Conservation (phyloP, 2,329 filamentous ascomycete genomes). For the Colletotrichum sp. region DNA sequence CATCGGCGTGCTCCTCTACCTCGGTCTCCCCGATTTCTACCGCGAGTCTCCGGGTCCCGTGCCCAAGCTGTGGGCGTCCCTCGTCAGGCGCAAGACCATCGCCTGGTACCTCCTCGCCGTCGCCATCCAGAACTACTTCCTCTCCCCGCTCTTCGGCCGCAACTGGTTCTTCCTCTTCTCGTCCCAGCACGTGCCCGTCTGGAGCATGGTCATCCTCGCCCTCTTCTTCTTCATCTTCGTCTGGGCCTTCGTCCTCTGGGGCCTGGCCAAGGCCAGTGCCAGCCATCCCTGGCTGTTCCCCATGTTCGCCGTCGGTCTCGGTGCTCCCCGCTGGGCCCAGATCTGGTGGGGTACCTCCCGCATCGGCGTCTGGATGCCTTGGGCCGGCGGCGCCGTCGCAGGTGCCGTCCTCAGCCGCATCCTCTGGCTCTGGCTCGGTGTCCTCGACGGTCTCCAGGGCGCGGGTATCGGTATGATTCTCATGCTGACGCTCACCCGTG, state of each 20-base stretch:
- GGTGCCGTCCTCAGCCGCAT: constrained; percentile 58
- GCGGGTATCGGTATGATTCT: constrained; percentile 74
- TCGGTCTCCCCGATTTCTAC: constrained; percentile 71
- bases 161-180: constrained; percentile 72
- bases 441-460: constrained; percentile 69
- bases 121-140: constrained; percentile 71
- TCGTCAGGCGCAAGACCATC: constrained; percentile 67
- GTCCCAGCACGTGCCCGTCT: constrained; percentile 58
- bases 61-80: constrained; percentile 68
- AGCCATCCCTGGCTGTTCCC: constrained; percentile 72
- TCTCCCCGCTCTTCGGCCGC: constrained; percentile 68
- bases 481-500: constrained; percentile 67
- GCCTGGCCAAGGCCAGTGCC: constrained; percentile 59
- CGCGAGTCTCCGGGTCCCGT: constrained; percentile 67
- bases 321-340: constrained; percentile 70
- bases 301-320: constrained; percentile 70
- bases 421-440: constrained; percentile 69
- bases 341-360: constrained; percentile 69
- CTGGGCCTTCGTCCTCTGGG: constrained; percentile 58
- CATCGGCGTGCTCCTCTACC: constrained; percentile 59
- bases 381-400: constrained; percentile 60
- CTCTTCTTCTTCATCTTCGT: constrained; percentile 58
- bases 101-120: constrained; percentile 71
- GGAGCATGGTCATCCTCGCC: constrained; percentile 62
- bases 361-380: constrained; percentile 67